phyloP scores from a whole-genome alignment of 768 basidiomycete species.

The Rhizopogon vinicolor region DNA sequence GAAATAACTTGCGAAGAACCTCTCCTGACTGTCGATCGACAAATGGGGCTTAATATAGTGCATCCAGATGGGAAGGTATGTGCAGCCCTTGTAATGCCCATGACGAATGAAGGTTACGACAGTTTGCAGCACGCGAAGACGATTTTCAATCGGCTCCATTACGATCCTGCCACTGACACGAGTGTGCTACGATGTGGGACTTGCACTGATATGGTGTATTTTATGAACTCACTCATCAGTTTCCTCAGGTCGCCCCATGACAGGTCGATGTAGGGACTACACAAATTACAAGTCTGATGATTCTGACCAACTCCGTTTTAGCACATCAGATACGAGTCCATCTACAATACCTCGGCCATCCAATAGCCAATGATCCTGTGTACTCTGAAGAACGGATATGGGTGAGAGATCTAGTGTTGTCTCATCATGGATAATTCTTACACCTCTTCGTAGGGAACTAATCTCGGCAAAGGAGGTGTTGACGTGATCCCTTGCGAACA shows the following conservation, averaged over 20 bases:
- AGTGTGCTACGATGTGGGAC: conserved; percentile 79
- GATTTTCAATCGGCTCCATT: conserved; percentile 76
- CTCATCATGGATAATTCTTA: neutral
- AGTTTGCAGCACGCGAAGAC: conserved; percentile 74
- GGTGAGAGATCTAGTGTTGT: conserved; percentile 36
- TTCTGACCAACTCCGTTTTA: conserved; percentile 25
- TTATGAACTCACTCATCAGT: conserved; percentile 1
- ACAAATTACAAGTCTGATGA: neutral
- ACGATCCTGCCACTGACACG: conserved; percentile 75
- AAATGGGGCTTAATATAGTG: conserved; percentile 95
- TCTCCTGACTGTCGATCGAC: conserved; percentile 86
- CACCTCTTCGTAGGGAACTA: conserved; percentile 48
- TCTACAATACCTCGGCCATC: conserved; percentile 88
- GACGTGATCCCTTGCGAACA: conserved; percentile 67
- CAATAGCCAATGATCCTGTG: conserved; percentile 94
- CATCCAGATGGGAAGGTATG: conserved; percentile 82
- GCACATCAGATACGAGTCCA: conserved; percentile 98
- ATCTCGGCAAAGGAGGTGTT: conserved; percentile 75
- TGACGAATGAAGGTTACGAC: neutral
- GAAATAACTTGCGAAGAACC: conserved; percentile 85
- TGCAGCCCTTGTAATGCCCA: neutral
- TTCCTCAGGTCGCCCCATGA: conserved; percentile 71
- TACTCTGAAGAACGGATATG: conserved; percentile 81
- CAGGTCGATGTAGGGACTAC: conserved; percentile 76
- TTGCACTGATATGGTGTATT: neutral